These are phyloP conservation scores for Hyphodiscus sp. DNA, from an alignment of 2,329 filamentous ascomycete genomes.

Conservation along the genomic window DNA sequence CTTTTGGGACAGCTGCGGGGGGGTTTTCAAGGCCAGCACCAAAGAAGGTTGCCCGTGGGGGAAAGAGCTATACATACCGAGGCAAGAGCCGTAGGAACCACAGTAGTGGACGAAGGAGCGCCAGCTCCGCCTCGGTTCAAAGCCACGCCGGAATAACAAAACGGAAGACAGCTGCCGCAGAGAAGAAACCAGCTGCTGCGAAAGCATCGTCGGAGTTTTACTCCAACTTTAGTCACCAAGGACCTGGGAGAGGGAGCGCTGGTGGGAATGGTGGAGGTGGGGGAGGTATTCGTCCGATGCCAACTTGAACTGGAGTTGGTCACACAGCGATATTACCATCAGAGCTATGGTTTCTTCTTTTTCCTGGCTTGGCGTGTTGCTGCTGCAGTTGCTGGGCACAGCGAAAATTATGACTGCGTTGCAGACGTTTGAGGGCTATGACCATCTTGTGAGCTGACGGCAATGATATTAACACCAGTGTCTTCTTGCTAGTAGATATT, in stretches of 20 bases:
- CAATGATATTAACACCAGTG: neutral
- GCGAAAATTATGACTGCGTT: neutral
- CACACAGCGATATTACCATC: neutral
- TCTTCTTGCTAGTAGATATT: neutral
- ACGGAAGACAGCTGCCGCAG: neutral
- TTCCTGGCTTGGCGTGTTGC: neutral
- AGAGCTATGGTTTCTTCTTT: neutral
- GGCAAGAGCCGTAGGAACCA: slow-evolving; percentile 1
- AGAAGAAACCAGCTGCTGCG: neutral
- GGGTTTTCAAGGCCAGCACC: neutral
- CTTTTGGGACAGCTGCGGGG: neutral
- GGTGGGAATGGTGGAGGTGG: neutral
- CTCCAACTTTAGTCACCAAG: neutral
- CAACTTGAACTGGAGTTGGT: slow-evolving; percentile 4
- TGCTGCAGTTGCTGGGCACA: neutral
- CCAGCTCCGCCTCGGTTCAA: slow-evolving; percentile 4
- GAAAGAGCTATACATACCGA: neutral
- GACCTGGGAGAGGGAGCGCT: neutral
- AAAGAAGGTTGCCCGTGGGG: neutral
- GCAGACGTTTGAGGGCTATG: neutral
- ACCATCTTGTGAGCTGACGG: neutral
- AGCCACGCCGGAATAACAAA: neutral
- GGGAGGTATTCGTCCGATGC: slow-evolving; percentile 9
- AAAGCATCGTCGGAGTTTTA: neutral
- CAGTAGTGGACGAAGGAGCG: slow-evolving; percentile 4